Conservation (phyloP, 768 basidiomycete species). For the Pleurotus djamor region DNA sequence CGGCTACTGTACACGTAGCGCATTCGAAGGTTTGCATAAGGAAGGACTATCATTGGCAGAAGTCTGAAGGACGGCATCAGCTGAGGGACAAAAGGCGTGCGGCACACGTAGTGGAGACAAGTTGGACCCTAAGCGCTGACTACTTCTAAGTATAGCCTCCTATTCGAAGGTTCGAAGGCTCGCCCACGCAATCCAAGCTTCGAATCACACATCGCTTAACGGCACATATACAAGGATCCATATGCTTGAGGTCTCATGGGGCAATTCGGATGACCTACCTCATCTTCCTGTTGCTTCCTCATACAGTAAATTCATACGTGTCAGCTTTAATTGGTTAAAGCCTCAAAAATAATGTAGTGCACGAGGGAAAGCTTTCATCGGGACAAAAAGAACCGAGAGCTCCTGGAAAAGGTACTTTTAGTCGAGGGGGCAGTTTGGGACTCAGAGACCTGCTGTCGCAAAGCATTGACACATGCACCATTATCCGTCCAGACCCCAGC, state of each 20-base stretch:
- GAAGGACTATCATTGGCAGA: background rate
- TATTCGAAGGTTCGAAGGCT: constrained; percentile 1
- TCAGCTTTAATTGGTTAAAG: background rate
- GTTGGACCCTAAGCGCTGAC: constrained; percentile 2
- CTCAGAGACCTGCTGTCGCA: constrained; percentile 14
- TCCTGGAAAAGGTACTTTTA: constrained; percentile 8
- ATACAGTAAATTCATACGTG: background rate
- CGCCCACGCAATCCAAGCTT: background rate
- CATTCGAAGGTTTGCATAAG: background rate
- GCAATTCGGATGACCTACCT: background rate
- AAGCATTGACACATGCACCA: constrained; percentile 41
- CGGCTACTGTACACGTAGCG: constrained; percentile 14
- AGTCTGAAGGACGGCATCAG: constrained; percentile 1
- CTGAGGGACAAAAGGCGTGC: background rate
- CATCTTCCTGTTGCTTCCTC: background rate
- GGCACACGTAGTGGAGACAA: constrained; percentile 1
- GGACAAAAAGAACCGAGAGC: constrained; percentile 23
- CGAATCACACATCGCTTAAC: background rate
- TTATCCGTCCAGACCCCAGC: constrained; percentile 56
- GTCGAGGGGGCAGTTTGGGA: constrained; percentile 8
- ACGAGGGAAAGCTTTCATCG: constrained; percentile 8
- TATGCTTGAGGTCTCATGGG: background rate
- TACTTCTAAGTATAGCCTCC: constrained; percentile 6
- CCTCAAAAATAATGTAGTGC: background rate
- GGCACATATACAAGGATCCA: background rate